Evolutionary conservation across 2,329 filamentous ascomycete genomes (phyloP).

Genomic region (Chrysosphaeria jannelii): DNA sequence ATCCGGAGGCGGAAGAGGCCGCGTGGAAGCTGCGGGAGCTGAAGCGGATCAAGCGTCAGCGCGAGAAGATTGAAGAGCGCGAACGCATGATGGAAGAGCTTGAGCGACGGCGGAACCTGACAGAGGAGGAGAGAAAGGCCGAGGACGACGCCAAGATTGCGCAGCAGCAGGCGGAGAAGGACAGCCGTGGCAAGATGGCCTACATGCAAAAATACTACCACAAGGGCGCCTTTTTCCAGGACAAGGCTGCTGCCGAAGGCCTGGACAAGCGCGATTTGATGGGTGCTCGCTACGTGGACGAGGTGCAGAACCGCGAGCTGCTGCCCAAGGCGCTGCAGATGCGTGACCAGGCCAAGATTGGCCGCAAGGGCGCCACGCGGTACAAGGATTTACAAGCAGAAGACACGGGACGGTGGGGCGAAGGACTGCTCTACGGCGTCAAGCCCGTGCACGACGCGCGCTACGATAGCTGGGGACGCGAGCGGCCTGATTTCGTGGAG

Average conservation of each 20-base stretch:
- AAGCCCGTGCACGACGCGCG: constrained; percentile 7
- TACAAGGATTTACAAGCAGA: constrained; percentile 72
- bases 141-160: constrained; percentile 60
- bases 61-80: constrained; percentile 52
- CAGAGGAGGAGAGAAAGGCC: constrained; percentile 52
- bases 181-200: constrained; percentile 46
- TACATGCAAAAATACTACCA: constrained; percentile 95
- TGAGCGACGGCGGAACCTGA: constrained; percentile 64
- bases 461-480: constrained; percentile 5
- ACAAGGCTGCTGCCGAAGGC: constrained; percentile 45
- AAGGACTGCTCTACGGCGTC: constrained; percentile 20
- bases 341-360: constrained; percentile 76
- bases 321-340: constrained; percentile 80
- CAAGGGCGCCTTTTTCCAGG: constrained; percentile 83
- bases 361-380: constrained; percentile 68
- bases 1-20: constrained; percentile 65
- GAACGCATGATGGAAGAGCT: constrained; percentile 73
- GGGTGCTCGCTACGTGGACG: constrained; percentile 56
- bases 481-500: constrained; percentile 1
- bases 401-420: constrained; percentile 69
- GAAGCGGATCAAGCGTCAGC: constrained; percentile 60
- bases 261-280: constrained; percentile 61
- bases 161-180: constrained; percentile 52
- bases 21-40: constrained; percentile 89
- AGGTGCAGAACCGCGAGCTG: constrained; percentile 51